Base-by-base conservation (phyloP, 345 rosid species). In the Pseudoturritis turrita region DNA sequence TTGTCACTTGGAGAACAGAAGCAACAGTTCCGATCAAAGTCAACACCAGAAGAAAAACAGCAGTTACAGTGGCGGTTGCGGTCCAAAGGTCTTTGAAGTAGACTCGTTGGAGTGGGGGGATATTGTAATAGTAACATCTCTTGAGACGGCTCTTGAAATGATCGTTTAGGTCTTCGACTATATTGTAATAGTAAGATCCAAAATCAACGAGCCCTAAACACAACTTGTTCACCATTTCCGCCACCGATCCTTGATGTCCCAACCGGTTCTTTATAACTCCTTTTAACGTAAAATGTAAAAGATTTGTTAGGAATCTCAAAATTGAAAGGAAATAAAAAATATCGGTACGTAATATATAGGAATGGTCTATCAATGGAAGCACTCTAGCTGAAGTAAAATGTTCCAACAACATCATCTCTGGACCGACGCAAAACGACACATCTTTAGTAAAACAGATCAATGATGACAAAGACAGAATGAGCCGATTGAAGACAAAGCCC, bases 71-170 rank as follows among this genome's bases (percentile, higher is more conserved):
- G 40, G 71, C 59, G 4, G 72, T 58, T 35, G 71, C 71, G 31
- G 73, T 78, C 84, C 84, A 81, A 44, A 62, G 70, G 11, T 72
- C 63, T 15, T 60, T 72, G 19, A 78, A 81, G 61, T 75, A 78
- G 10, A 75, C 82, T 31, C 71, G 15, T 10, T 25, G 50, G 7
- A 81, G 47, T 3, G 58, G 68, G 23, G 78, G 74, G 3, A 56
- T 23, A 12, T n/a, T n/a, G n/a, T n/a, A n/a, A n/a, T n/a, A n/a
- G n/a, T n/a, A n/a, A n/a, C 64, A 7, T 14, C 62, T 62, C 3
- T 82, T 44, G 37, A 54, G 46, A 1, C 4, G 4, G 7, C 15
- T 51, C 0, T 45, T 7, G 29, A 66, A 58, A 29, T 68, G 74
- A 3, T 47, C 3, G 12, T 73, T 62, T 19, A 74, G 57, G 0